These are phyloP conservation scores for Trichoderma erinaceum DNA, from an alignment of 495 filamentous ascomycete species.

Conservation along the genomic window DNA sequence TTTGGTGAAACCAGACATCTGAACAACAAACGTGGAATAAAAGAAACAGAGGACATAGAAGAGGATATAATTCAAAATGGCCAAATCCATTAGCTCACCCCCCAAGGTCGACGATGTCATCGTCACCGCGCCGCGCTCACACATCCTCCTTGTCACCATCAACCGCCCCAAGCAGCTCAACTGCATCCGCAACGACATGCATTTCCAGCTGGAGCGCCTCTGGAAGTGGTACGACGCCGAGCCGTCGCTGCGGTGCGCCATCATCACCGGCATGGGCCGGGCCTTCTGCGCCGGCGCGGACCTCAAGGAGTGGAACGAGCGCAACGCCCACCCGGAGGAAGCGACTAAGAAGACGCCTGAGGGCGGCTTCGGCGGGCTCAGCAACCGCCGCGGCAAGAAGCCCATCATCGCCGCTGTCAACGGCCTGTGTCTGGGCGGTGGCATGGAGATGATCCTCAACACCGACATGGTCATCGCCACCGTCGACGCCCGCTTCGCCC, in stretches of 20 bases:
- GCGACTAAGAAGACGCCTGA: constrained; percentile 26
- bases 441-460: constrained; percentile 70
- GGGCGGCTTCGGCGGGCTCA: constrained; percentile 45
- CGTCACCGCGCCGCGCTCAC: constrained; percentile 49
- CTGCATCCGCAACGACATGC: constrained; percentile 45
- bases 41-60: not conserved
- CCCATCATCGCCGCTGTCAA: constrained; percentile 78
- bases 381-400: constrained; percentile 50
- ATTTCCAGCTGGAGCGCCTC: constrained; percentile 45
- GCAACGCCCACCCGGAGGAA: constrained; percentile 23
- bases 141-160: constrained; percentile 57
- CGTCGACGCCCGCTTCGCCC: constrained; percentile 51
- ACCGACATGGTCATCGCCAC: constrained; percentile 67
- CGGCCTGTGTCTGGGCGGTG: constrained; percentile 68
- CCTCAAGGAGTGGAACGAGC: constrained; percentile 43
- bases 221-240: constrained; percentile 56
- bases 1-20: not conserved
- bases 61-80: not conserved
- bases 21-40: not conserved
- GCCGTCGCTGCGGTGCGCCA: constrained; percentile 47
- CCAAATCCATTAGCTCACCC: constrained; percentile 25
- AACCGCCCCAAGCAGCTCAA: constrained; percentile 56
- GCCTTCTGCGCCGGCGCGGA: constrained; percentile 57
- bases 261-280: constrained; percentile 48
- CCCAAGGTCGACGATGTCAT: constrained; percentile 35